Conservation (phyloP, 2,329 filamentous ascomycete species). For the Penicillium sp. region DNA sequence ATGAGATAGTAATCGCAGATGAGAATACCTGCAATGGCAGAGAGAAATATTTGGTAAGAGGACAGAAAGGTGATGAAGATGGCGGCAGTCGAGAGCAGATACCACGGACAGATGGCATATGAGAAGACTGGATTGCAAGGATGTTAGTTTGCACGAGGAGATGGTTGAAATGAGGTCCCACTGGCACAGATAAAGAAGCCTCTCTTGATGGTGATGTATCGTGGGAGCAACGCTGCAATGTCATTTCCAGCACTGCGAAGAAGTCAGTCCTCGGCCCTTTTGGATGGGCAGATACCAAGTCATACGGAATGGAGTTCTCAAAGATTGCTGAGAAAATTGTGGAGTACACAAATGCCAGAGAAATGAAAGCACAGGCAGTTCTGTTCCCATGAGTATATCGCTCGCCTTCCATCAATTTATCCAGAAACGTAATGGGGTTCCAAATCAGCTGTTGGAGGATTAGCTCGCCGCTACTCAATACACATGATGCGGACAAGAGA, state of each 20-base stretch:
- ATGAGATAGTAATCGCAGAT: constrained; percentile 47
- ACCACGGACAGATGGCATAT: constrained; percentile 39
- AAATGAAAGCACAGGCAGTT: constrained; percentile 43
- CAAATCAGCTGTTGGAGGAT: constrained; percentile 37
- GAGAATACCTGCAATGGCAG: constrained; percentile 44
- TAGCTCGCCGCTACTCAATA: too few species aligned
- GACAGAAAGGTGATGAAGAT: constrained; percentile 44
- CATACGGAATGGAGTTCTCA: too few species aligned
- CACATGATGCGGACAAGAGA: not conserved
- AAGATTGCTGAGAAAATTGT: constrained; percentile 46
- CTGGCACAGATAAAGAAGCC: constrained; percentile 41
- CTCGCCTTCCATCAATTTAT: constrained; percentile 34
- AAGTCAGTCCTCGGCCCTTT: too few species aligned
- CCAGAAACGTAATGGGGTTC: constrained; percentile 38
- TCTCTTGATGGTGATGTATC: constrained; percentile 41
- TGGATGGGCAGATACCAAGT: too few species aligned
- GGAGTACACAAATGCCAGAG: constrained; percentile 44
- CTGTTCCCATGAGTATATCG: constrained; percentile 38
- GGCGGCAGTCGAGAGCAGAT: constrained; percentile 33
- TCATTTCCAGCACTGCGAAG: constrained; percentile 42
- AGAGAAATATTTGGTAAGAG: constrained; percentile 43
- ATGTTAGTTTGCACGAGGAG: too few species aligned
- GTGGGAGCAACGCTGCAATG: constrained; percentile 39
- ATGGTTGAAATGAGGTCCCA: constrained; percentile 12
- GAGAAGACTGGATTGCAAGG: too few species aligned